Base-by-base conservation (phyloP, 192 early-diverging fungal genomes). In the Coemansia pectinata region DNA sequence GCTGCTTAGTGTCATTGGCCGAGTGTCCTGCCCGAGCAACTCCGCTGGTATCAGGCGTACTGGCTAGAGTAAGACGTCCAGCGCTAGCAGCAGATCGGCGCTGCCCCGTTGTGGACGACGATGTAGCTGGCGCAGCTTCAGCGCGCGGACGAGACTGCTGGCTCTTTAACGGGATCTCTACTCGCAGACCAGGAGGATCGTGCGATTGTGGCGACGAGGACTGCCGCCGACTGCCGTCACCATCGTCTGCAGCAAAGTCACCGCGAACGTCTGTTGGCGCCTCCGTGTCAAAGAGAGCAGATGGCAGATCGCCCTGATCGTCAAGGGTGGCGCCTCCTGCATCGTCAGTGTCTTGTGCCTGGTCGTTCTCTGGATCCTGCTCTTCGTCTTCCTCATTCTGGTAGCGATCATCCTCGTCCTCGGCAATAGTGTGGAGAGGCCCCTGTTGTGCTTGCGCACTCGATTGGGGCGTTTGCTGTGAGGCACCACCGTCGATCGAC, bases 371-470 rank as follows among this genome's bases (percentile, higher is more conserved):
- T 17, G 38, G 52, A 4, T 71, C 47, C 29, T 66, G 45, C 17
- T 70, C 69, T 7, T 31, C 69, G 0, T 60, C 62, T 0, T 70
- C 69, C 40, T 70, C 61, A 9, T 70, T 61, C 59, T 34, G n/a
- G n/a, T 34, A 39, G 38, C 34, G 59, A 19, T 73, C 72, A 52
- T 69, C 78, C 1, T 81, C 80, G 59, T 71, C 80, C 39, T 83
- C 80, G 38, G 75, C 72, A 63, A 83, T 83, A 25, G 80, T 74
- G 33, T 83, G 80, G 11, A 83, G 66, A 4, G 58, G 58, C 19
- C 40, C 59, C 48, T 68, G 69, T 31, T 52, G 70, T 15, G 29
- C 53, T 31, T 52, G 70, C 15, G 29, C 53, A 25, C 34, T 53
- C 57, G 64, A 33, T 15, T 29, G 25, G 64, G 71, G 47, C 57